Evolutionary conservation across 2,329 filamentous ascomycete species (phyloP), one percentile per base, ranked within the genome.

Genomic region (Cryphonectria carpinicola): DNA sequence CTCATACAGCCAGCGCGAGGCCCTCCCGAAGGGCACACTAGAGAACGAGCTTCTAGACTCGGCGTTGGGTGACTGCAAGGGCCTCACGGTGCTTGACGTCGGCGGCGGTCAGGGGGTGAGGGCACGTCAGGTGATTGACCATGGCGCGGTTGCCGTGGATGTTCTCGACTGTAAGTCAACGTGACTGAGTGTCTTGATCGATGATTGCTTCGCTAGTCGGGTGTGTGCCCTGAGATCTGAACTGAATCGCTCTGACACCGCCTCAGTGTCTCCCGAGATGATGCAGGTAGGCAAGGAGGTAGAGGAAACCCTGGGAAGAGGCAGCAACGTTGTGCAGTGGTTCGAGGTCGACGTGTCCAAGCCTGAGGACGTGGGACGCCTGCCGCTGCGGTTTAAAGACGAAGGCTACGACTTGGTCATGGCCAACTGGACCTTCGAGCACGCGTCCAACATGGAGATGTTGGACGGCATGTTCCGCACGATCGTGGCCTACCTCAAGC

Each of bases 71-170:
- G 71, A 76, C 58, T 77, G 74, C 67, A 68, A 74, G 0, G 77
- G 76, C 2, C 70, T 73, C 39, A 73, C 66, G 0, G 72, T 80
- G n/a, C 75, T 80, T 52, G 79, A 80, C 68, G 74, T 80, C 5
- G 78, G 76, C 25, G 77, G 79, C 10, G 79, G 79, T 37, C 77
- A 76, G 28, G 77, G 79, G 1, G 56, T 78, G 1, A 73, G 75
- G 10, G 77, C 76, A 1, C 76, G 77, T 0, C 66, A 74, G 25
- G 78, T 76, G 41, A 41, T 79, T 54, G 72, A 74, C 4, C 72
- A 70, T 13, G 78, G 77, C 3, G 78, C 78, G 6, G 52, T 46
- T 3, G 65, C 69, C 5, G 76, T 80, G 7, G 76, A 79, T 58
- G 73, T 79, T 25, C 75, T 79, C 32, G 78, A 80, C 67, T 64